A percentile compares a stretch with the other conserved stretches of the same genome.
These are phyloP conservation scores for Litchi chinensis DNA, from an alignment of 345 rosid genomes.

Conservation along the genomic window DNA sequence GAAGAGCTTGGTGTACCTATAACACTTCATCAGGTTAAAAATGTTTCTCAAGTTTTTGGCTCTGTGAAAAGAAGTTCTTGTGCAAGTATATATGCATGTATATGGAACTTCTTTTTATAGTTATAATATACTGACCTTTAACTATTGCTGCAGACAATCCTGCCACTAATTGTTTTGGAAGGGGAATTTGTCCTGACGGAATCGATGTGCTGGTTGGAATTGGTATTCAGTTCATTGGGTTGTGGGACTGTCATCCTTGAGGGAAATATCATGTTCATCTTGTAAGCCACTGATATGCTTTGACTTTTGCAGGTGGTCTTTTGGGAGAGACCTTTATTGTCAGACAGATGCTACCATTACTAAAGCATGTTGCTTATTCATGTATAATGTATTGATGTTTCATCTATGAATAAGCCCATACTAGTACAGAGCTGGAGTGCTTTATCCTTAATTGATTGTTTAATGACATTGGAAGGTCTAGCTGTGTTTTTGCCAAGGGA, in stretches of 20 bases:
- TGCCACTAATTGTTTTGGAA: constrained; percentile 95
- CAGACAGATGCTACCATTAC: constrained; percentile 86
- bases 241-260: constrained; percentile 28
- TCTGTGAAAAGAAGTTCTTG: constrained; percentile 12
- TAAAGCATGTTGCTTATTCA: constrained; percentile 68
- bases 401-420: constrained; percentile 69
- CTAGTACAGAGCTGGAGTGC: constrained; percentile 88
- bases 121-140: constrained; percentile 26
- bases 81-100: not conserved
- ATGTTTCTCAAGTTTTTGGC: constrained; percentile 21
- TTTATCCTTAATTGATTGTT: constrained; percentile 74
- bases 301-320: constrained; percentile 70
- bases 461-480: constrained; percentile 76
- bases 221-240: constrained; percentile 60
- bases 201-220: constrained; percentile 89
- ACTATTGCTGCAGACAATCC: constrained; percentile 62
- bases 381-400: constrained; percentile 63
- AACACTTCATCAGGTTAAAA: constrained; percentile 80
- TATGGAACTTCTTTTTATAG: constrained; percentile 18
- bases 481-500: constrained; percentile 66
- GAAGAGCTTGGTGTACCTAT: constrained; percentile 94
- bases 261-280: constrained; percentile 26
- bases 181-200: constrained; percentile 88
- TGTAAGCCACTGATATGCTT: constrained; percentile 27
- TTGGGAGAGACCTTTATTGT: constrained; percentile 72